These are phyloP conservation scores for Chaetomium fimeti DNA, from an alignment of 495 filamentous ascomycete genomes.

Conservation along the genomic window DNA sequence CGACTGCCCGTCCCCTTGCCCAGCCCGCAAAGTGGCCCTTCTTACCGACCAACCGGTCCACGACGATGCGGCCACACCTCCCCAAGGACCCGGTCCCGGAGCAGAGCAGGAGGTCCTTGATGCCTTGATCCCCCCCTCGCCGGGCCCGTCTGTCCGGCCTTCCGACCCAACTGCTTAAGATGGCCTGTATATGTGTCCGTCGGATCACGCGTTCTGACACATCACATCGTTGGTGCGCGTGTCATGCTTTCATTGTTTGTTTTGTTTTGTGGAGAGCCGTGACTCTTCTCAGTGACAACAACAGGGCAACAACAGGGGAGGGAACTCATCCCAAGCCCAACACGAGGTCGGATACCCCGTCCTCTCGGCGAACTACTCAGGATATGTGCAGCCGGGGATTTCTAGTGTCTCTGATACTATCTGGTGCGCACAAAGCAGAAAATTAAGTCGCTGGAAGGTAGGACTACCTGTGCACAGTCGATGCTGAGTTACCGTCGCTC, in stretches of 20 bases:
- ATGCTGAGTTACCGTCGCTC: conserved; percentile 2
- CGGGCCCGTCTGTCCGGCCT: conserved; percentile 2
- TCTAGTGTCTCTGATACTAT: neutral
- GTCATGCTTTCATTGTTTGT: conserved; percentile 7
- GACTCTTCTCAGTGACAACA: neutral
- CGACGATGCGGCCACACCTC: neutral
- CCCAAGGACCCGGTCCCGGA: conserved; percentile 3
- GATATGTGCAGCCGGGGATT: conserved; percentile 18
- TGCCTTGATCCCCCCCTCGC: neutral
- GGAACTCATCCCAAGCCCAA: neutral
- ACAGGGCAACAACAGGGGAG: no score
- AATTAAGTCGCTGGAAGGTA: conserved; percentile 11
- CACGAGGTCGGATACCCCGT: neutral
- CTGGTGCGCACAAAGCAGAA: conserved; percentile 5
- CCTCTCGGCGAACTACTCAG: neutral
- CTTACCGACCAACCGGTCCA: neutral
- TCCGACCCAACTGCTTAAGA: neutral
- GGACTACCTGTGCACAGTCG: neutral
- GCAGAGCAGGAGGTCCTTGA: neutral
- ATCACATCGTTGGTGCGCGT: neutral
- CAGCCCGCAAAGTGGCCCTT: neutral
- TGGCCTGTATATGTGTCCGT: neutral
- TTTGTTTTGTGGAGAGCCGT: neutral
- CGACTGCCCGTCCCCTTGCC: neutral
- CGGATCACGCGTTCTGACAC: neutral